Conservation (phyloP, 1,139 yeast genomes). For the Magnusiomyces suaveolens region DNA sequence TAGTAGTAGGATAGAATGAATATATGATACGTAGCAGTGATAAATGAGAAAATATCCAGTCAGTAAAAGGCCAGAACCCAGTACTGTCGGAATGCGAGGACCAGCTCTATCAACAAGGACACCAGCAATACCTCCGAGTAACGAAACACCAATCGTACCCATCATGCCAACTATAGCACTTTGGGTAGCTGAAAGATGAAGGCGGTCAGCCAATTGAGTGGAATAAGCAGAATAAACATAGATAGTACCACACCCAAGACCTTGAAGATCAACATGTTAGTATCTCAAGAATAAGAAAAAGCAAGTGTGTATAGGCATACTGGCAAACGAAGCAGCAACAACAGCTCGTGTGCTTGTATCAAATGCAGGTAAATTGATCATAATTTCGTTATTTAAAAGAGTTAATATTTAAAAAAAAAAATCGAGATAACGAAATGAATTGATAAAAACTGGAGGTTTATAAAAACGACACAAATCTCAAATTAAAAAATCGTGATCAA, state of each 20-base stretch:
- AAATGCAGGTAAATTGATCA: too few species aligned
- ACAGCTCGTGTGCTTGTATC: not conserved
- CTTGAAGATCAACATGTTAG: not conserved
- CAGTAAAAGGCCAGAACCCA: conserved; percentile 25
- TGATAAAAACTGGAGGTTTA: too few species aligned
- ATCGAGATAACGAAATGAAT: too few species aligned
- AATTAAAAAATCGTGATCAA: too few species aligned
- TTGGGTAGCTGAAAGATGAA: conserved; percentile 46
- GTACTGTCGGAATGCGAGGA: conserved; percentile 38
- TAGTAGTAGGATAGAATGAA: conserved; percentile 21
- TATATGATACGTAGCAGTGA: conserved; percentile 20
- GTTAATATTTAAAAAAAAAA: too few species aligned
- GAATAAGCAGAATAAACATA: conserved; percentile 52
- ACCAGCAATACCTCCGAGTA: conserved; percentile 50
- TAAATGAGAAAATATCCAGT: conserved; percentile 24
- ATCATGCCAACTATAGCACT: conserved; percentile 45
- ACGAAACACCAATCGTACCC: conserved; percentile 51
- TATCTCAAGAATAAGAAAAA: not conserved
- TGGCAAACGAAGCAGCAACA: not conserved
- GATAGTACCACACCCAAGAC: conserved; percentile 46
- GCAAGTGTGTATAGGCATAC: not conserved
- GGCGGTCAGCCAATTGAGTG: conserved; percentile 47
- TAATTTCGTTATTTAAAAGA: too few species aligned
- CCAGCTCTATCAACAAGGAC: conserved; percentile 46
- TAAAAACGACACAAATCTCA: too few species aligned